Conservation (phyloP, 2,329 filamentous ascomycete genomes). For the Ceratocystis colombiana region DNA sequence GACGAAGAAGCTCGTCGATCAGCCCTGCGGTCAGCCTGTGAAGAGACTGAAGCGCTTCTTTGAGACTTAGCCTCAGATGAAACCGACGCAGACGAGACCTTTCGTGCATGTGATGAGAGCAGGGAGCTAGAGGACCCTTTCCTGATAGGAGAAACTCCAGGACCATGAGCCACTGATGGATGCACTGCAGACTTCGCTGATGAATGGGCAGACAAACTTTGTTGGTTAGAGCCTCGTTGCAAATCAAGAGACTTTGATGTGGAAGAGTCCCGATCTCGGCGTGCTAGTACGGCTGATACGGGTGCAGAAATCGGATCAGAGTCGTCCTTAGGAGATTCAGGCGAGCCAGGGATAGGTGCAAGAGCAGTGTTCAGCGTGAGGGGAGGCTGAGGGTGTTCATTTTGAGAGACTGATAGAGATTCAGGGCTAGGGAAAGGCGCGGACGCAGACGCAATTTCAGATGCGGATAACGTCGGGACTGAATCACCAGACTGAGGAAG, state of each 20-base stretch:
- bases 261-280: constrained; percentile 7
- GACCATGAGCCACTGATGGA: neutral
- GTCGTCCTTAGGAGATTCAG: constrained; percentile 16
- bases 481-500: neutral
- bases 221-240: constrained; percentile 11
- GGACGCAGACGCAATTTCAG: neutral
- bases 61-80: constrained; percentile 13
- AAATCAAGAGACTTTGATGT: constrained; percentile 15
- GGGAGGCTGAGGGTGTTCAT: neutral
- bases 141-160: neutral
- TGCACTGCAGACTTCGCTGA: neutral
- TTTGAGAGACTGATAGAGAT: neutral
- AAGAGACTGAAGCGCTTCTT: constrained; percentile 8
- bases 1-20: neutral
- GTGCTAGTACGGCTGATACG: constrained; percentile 3
- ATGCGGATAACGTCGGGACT: neutral
- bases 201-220: constrained; percentile 12
- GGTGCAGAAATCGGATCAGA: neutral
- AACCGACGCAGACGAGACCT: constrained; percentile 7
- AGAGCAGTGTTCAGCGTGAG: constrained; percentile 14
- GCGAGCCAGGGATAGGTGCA: constrained; percentile 23
- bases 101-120: neutral
- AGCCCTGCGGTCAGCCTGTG: constrained; percentile 2
- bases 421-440: neutral
- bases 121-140: constrained; percentile 11